Evolutionary conservation across 2,329 filamentous ascomycete species (phyloP).

Genomic region (Fusarium pilosicola): DNA sequence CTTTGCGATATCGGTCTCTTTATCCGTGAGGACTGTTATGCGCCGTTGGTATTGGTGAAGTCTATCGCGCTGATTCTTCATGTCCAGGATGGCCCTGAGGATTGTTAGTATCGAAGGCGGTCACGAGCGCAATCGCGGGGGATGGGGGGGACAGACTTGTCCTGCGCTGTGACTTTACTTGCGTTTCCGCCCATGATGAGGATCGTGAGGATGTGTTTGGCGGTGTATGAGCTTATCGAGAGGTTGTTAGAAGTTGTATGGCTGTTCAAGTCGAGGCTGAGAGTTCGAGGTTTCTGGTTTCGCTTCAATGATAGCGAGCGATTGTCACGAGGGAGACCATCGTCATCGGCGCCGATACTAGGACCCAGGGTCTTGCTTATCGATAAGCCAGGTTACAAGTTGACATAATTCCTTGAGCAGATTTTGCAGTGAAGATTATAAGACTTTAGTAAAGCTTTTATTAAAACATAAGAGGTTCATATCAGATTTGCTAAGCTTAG

Average conservation of each 20-base stretch:
- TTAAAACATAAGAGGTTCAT: too few relatives aligned
- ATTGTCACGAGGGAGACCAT: constrained; percentile 43
- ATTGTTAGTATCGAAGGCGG: constrained; percentile 18
- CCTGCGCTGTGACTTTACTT: constrained; percentile 75
- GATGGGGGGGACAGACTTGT: constrained; percentile 71
- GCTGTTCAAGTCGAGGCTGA: not conserved
- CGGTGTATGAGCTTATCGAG: not conserved
- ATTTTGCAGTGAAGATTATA: not conserved
- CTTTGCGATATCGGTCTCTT: constrained; percentile 86
- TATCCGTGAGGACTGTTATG: constrained; percentile 84
- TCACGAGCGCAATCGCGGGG: constrained; percentile 29
- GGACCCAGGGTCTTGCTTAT: constrained; percentile 37
- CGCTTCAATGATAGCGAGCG: constrained; percentile 18
- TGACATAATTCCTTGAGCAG: constrained; percentile 1
- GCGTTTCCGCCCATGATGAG: constrained; percentile 63
- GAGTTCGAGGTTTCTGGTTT: not conserved
- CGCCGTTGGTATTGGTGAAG: constrained; percentile 95
- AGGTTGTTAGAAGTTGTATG: not conserved
- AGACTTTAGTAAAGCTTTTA: not conserved
- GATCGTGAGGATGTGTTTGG: constrained; percentile 1
- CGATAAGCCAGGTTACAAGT: constrained; percentile 35
- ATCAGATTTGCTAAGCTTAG: fast-evolving
- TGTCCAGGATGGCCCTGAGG: constrained; percentile 89
- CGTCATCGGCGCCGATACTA: constrained; percentile 41
- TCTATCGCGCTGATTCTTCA: constrained; percentile 97